These are phyloP conservation scores for Mucor mucedo DNA, from an alignment of 371 early-diverging fungal genomes.

Conservation along the genomic window DNA sequence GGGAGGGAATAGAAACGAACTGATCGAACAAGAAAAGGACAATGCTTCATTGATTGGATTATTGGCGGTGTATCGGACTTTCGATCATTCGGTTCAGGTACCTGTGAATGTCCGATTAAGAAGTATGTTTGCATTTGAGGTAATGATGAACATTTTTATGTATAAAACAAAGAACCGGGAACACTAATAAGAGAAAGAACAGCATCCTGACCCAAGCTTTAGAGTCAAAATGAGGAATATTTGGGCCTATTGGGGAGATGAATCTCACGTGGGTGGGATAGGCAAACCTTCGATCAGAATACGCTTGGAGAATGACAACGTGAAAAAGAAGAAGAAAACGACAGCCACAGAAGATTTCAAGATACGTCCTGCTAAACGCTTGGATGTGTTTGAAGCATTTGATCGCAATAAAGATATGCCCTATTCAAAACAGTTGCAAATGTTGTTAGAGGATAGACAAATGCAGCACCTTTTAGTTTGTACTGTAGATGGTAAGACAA, in stretches of 20 bases:
- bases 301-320: too few species aligned
- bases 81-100: conserved; percentile 40
- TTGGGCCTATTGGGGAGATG: background rate
- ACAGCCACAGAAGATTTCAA: background rate
- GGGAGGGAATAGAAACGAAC: conserved; percentile 32
- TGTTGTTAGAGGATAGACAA: conserved; percentile 49
- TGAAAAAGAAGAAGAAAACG: too few species aligned
- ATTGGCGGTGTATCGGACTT: conserved; percentile 46
- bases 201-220: conserved; percentile 47
- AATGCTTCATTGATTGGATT: conserved; percentile 50
- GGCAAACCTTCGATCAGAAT: background rate
- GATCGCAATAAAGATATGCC: conserved; percentile 45
- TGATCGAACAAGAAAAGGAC: conserved; percentile 37
- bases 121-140: conserved; percentile 17
- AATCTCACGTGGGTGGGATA: background rate
- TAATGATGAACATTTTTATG: background rate
- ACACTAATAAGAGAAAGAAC: background rate
- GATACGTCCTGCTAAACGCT: too few species aligned
- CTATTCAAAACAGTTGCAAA: conserved; percentile 52
- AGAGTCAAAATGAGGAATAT: conserved; percentile 26
- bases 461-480: conserved; percentile 55
- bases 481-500: conserved; percentile 33
- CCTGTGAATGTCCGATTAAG: conserved; percentile 22
- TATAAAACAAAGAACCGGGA: too few species aligned
- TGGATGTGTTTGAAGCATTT: conserved; percentile 30